phyloP scores from a whole-genome alignment of 371 early-diverging fungal genomes.

The Haplosporangium sp. region DNA sequence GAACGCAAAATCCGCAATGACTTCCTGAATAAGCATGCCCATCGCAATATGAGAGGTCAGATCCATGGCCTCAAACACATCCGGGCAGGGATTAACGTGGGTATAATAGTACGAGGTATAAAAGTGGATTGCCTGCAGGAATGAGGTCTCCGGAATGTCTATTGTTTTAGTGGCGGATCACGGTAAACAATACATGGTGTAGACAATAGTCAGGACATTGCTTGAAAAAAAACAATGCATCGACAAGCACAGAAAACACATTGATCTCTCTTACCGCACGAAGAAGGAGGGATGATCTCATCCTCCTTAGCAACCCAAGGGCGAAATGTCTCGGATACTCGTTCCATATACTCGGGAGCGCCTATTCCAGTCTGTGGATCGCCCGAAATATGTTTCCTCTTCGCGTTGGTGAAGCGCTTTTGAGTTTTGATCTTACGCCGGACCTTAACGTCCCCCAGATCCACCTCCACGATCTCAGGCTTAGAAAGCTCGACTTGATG shows the following conservation, averaged over 20 bases:
- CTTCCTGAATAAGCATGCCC: slow-evolving; percentile 45
- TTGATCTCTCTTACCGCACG: slow-evolving; percentile 26
- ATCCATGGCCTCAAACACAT: slow-evolving; percentile 45
- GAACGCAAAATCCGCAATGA: slow-evolving; percentile 38
- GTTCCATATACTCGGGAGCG: slow-evolving; percentile 9
- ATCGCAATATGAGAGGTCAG: slow-evolving; percentile 43
- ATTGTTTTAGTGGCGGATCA: not conserved
- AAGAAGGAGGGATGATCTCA: slow-evolving; percentile 20
- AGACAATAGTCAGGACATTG: not conserved
- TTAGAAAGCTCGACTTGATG: not conserved
- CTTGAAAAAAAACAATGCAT: not conserved
- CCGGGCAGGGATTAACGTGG: slow-evolving; percentile 29
- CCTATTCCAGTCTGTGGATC: not conserved
- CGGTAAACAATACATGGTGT: not conserved
- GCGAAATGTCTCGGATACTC: slow-evolving; percentile 24
- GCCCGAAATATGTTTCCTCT: not conserved
- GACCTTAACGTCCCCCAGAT: not conserved
- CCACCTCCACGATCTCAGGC: not conserved
- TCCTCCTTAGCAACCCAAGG: slow-evolving; percentile 27
- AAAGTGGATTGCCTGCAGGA: slow-evolving; percentile 32
- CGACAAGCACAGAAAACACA: not conserved
- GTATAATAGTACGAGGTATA: slow-evolving; percentile 47
- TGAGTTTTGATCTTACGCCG: not conserved
- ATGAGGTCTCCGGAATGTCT: slow-evolving; percentile 35
- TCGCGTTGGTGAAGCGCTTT: not conserved